phyloP scores from a whole-genome alignment of 192 early-diverging fungal genomes.

The Podila clonocystis region DNA sequence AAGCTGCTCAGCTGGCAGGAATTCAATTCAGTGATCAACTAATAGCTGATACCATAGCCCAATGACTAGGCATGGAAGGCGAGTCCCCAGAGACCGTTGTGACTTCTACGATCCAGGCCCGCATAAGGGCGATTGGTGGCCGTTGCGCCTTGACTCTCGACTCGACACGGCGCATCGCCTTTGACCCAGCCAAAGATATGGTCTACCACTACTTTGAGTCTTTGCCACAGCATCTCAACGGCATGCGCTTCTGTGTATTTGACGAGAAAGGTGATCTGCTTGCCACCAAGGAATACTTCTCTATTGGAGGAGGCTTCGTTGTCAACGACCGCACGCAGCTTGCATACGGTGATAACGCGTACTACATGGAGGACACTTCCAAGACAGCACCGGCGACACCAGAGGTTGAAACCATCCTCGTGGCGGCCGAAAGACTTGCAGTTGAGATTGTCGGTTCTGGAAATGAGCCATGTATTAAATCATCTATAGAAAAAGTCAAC shows the following conservation, averaged over 20 bases:
- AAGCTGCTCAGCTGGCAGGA: not conserved
- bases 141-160: conserved; percentile 76
- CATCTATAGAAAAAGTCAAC: too few relatives aligned
- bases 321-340: conserved; percentile 90
- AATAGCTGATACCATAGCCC: too few relatives aligned
- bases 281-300: conserved; percentile 96
- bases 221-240: conserved; percentile 94
- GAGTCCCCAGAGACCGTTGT: conserved; percentile 86
- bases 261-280: conserved; percentile 79
- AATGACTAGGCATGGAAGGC: conserved; percentile 77
- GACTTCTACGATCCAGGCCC: conserved; percentile 77
- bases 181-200: conserved; percentile 84
- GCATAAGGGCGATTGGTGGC: conserved; percentile 79
- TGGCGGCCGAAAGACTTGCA: too few relatives aligned
- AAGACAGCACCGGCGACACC: not conserved
- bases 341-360: conserved; percentile 69
- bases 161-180: conserved; percentile 79
- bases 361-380: conserved; percentile 54
- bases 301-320: conserved; percentile 96
- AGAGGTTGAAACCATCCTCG: too few relatives aligned
- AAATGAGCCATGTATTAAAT: too few relatives aligned
- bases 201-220: conserved; percentile 87
- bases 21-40: conserved; percentile 51
- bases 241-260: conserved; percentile 93
- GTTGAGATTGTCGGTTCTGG: too few relatives aligned